These are phyloP conservation scores for Aspergillus proliferans DNA, from an alignment of 2,329 filamentous ascomycete species.

Conservation along the genomic window DNA sequence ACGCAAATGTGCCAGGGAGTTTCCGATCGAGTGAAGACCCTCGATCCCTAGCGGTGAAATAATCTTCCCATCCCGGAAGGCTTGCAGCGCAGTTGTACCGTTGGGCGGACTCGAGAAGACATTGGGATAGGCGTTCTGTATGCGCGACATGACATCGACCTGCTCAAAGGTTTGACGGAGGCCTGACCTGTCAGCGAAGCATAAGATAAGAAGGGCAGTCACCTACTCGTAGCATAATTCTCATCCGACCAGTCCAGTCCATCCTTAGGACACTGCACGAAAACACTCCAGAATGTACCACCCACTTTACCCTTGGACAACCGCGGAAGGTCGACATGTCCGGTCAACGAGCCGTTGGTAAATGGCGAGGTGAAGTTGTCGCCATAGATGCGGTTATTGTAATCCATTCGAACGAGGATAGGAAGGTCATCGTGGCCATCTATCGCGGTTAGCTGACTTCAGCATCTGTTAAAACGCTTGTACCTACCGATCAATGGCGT, in stretches of 20 bases:
- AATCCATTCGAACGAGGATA: conserved; percentile 60
- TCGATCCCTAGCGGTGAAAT: conserved; percentile 78
- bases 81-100: conserved; percentile 55
- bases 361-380: conserved; percentile 69
- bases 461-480: neutral
- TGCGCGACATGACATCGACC: conserved; percentile 30
- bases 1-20: conserved; percentile 62
- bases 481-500: conserved; percentile 45
- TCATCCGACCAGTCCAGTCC: conserved; percentile 66
- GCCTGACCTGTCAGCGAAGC: conserved; percentile 12
- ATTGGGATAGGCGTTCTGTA: conserved; percentile 27
- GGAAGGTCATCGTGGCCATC: conserved; percentile 90
- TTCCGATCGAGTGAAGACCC: conserved; percentile 89
- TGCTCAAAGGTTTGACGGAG: conserved; percentile 30
- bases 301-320: conserved; percentile 60
- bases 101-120: conserved; percentile 54
- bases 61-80: conserved; percentile 57
- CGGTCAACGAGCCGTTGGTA: conserved; percentile 58
- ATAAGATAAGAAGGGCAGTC: neutral
- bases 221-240: conserved; percentile 61
- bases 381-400: conserved; percentile 71
- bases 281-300: conserved; percentile 93
- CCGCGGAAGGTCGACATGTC: conserved; percentile 74
- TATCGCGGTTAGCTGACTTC: conserved; percentile 28
- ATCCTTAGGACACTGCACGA: conserved; percentile 66